phyloP scores from a whole-genome alignment of 257 asterid species.

The Fraxinus americana region DNA sequence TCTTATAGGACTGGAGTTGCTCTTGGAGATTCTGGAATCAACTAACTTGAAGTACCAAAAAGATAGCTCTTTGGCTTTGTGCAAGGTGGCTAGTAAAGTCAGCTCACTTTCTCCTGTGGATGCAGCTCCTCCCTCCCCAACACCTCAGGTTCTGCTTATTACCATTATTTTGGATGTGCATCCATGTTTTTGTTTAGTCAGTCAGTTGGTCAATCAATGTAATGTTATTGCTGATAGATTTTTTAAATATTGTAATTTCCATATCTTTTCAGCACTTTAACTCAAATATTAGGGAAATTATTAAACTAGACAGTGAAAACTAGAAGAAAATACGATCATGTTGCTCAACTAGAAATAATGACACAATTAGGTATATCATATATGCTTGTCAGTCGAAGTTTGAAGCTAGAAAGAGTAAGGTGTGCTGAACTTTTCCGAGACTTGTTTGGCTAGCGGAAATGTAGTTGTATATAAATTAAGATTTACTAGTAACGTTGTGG shows the following conservation, averaged over 20 bases:
- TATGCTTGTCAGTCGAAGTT: not conserved
- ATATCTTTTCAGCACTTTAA: not conserved
- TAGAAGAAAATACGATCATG: not conserved
- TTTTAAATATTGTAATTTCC: too few relatives aligned
- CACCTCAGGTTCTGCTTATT: constrained; percentile 66
- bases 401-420: not conserved
- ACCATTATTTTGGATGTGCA: constrained; percentile 11
- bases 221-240: not conserved
- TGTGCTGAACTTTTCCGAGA: not conserved
- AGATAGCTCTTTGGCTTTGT: constrained; percentile 81
- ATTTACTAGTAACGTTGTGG: not conserved
- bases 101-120: constrained; percentile 79
- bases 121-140: constrained; percentile 98
- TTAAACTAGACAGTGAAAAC: not conserved
- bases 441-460: not conserved
- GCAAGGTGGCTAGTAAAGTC: constrained; percentile 79
- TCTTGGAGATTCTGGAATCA: constrained; percentile 85
- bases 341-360: not conserved
- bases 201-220: not conserved
- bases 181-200: constrained; percentile 1
- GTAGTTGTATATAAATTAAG: not conserved
- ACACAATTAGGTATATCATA: constrained; percentile 1
- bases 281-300: not conserved
- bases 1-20: constrained; percentile 70
- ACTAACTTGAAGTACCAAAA: constrained; percentile 60